Percentiles rank a stretch among this genome's conserved stretches.
Evolutionary conservation across 2,329 filamentous ascomycete species (phyloP).

Genomic region (Acephala macrosclerotiorum): DNA sequence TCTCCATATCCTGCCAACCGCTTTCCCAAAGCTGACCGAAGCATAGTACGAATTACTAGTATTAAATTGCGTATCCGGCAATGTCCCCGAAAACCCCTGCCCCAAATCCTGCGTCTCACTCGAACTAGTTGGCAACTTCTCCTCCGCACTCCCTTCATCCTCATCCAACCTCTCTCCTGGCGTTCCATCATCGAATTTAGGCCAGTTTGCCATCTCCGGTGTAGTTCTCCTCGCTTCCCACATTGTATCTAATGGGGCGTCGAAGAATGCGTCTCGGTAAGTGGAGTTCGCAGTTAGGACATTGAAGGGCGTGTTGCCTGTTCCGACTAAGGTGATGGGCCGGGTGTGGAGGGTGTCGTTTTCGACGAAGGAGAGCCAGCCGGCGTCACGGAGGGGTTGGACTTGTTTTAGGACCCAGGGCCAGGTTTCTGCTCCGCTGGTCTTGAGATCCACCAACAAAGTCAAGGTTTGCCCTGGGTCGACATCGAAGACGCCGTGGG

Average conservation of each 20-base stretch:
- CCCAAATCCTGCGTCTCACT: constrained; percentile 37
- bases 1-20: constrained; percentile 59
- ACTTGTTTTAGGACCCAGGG: constrained; percentile 61
- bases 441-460: constrained; percentile 76
- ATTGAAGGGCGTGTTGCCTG: constrained; percentile 68
- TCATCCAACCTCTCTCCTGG: constrained; percentile 25
- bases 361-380: constrained; percentile 63
- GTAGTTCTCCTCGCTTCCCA: constrained; percentile 41
- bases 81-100: constrained; percentile 53
- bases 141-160: constrained; percentile 35
- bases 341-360: constrained; percentile 58
- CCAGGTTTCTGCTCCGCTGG: constrained; percentile 58
- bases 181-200: constrained; percentile 19
- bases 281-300: constrained; percentile 58
- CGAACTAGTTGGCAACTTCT: constrained; percentile 12
- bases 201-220: constrained; percentile 20
- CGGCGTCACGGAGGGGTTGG: constrained; percentile 62
- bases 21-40: constrained; percentile 60
- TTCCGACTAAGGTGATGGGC: constrained; percentile 73
- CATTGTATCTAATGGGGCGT: constrained; percentile 64
- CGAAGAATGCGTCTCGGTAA: constrained; percentile 69
- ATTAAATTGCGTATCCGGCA: constrained; percentile 51
- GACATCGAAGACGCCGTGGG: constrained; percentile 63
- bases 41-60: constrained; percentile 71
- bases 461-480: constrained; percentile 61